These are phyloP conservation scores for Penicillium lividum DNA, from an alignment of 495 filamentous ascomycete genomes.

Conservation along the genomic window DNA sequence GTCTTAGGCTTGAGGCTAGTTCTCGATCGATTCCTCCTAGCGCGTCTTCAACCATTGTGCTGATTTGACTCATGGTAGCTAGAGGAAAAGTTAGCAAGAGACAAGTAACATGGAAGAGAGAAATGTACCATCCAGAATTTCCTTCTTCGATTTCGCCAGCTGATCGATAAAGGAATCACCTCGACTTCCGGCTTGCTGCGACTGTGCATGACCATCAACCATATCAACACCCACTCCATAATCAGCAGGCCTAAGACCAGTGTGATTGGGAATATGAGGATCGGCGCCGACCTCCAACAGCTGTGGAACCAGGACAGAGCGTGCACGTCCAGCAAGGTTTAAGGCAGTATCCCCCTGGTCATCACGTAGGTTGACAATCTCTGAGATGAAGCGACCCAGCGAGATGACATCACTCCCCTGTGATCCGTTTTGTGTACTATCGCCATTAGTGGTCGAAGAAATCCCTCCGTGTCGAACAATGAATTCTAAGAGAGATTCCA, in stretches of 20 bases:
- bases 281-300: slow-evolving; percentile 91
- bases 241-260: slow-evolving; percentile 80
- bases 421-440: slow-evolving; percentile 31
- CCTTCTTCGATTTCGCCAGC: slow-evolving; percentile 50
- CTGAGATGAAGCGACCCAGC: slow-evolving; percentile 87
- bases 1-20: slow-evolving; percentile 71
- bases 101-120: slow-evolving; percentile 4
- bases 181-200: slow-evolving; percentile 48
- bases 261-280: slow-evolving; percentile 82
- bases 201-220: slow-evolving; percentile 44
- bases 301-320: slow-evolving; percentile 91
- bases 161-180: slow-evolving; percentile 64
- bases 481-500: slow-evolving; percentile 90
- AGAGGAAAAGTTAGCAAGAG: slow-evolving; percentile 28
- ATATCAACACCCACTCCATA: slow-evolving; percentile 85
- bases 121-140: slow-evolving; percentile 44
- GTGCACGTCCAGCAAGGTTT: slow-evolving; percentile 87
- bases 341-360: slow-evolving; percentile 91
- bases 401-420: slow-evolving; percentile 63
- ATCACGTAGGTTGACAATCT: slow-evolving; percentile 93
- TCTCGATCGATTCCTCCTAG: slow-evolving; percentile 70
- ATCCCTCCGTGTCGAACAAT: slow-evolving; percentile 80
- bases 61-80: slow-evolving; percentile 67
- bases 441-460: slow-evolving; percentile 41
- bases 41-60: slow-evolving; percentile 43